Percentiles rank a stretch among this genome's conserved stretches.
Evolutionary conservation across 2,329 filamentous ascomycete genomes (phyloP).

Genomic region (Sclerotinia spermophila): DNA sequence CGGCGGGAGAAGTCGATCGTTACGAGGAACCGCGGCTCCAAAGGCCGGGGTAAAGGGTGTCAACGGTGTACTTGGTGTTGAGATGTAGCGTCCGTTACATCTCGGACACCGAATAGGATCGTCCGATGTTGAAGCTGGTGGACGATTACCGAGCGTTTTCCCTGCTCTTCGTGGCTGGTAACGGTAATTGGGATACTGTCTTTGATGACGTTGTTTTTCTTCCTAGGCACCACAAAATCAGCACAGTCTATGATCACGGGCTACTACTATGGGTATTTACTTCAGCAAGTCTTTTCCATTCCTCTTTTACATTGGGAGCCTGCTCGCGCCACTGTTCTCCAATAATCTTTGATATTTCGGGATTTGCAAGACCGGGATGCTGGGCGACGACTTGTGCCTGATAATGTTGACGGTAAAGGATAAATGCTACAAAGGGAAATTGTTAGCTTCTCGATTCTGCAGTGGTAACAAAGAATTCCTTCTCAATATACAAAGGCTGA

Average conservation of each 20-base stretch:
- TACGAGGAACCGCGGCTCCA: slow-evolving; percentile 20
- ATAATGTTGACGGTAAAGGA: slow-evolving; percentile 91
- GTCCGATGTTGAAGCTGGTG: slow-evolving; percentile 39
- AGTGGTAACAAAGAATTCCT: slow-evolving; percentile 26
- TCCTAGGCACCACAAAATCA: slow-evolving; percentile 47
- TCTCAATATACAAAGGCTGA: slow-evolving; percentile 26
- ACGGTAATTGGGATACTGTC: slow-evolving; percentile 88
- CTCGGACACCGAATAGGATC: slow-evolving; percentile 61
- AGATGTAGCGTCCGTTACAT: slow-evolving; percentile 57
- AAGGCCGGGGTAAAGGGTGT: slow-evolving; percentile 33
- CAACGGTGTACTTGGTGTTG: slow-evolving; percentile 36
- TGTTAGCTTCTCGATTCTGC: slow-evolving; percentile 33
- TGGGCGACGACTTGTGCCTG: slow-evolving; percentile 77
- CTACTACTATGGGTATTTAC: slow-evolving; percentile 41
- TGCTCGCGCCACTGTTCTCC: slow-evolving; percentile 82
- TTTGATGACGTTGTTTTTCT: slow-evolving; percentile 85
- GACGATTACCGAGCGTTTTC: slow-evolving; percentile 29
- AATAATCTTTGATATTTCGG: slow-evolving; percentile 96
- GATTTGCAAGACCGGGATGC: slow-evolving; percentile 88
- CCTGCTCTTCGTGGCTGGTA: slow-evolving; percentile 66
- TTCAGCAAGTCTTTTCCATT: slow-evolving; percentile 87
- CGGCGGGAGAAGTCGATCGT: slow-evolving; percentile 25
- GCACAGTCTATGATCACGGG: not conserved
- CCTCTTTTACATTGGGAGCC: slow-evolving; percentile 67
- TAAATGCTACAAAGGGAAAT: slow-evolving; percentile 69